These are phyloP conservation scores for Penicillium manginii DNA, from an alignment of 495 filamentous ascomycete genomes.

Conservation along the genomic window DNA sequence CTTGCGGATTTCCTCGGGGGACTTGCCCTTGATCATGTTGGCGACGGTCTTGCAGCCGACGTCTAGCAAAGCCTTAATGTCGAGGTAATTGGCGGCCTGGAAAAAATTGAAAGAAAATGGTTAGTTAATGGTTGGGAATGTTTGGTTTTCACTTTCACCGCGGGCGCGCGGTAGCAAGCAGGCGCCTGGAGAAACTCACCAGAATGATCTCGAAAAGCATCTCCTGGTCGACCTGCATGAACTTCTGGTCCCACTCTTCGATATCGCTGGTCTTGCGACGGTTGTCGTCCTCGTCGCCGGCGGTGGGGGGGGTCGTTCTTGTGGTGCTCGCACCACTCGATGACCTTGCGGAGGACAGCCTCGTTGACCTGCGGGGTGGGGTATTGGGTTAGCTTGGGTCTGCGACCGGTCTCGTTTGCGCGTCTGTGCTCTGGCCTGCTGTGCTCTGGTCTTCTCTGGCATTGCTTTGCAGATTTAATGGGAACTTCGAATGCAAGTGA, in stretches of 20 bases:
- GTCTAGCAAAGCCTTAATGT: constrained; percentile 70
- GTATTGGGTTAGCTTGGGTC: constrained; percentile 1
- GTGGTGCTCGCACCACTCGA: constrained; percentile 98
- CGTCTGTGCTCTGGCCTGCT: background rate
- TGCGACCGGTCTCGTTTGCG: background rate
- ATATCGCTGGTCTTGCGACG: constrained; percentile 99
- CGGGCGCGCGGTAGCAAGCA: background rate
- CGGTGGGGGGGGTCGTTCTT: constrained; percentile 75
- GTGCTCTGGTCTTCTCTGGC: background rate
- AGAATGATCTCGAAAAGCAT: constrained; percentile 99
- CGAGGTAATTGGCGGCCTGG: constrained; percentile 72
- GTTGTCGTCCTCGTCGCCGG: constrained; percentile 88
- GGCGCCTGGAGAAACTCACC: constrained; percentile 60
- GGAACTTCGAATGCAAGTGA: constrained; percentile 6
- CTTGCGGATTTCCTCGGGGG: constrained; percentile 74
- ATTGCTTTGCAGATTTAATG: background rate
- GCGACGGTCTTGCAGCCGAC: constrained; percentile 73
- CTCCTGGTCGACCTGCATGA: constrained; percentile 99
- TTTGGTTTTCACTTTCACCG: no score
- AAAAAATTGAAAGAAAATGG: background rate
- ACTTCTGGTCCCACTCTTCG: constrained; percentile 99
- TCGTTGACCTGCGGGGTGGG: constrained; percentile 74
- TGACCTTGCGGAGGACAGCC: constrained; percentile 88
- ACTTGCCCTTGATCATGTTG: constrained; percentile 76
- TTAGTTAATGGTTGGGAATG: background rate